These are phyloP conservation scores for Diaporthe ampelina DNA, from an alignment of 2,329 filamentous ascomycete species.

Conservation along the genomic window DNA sequence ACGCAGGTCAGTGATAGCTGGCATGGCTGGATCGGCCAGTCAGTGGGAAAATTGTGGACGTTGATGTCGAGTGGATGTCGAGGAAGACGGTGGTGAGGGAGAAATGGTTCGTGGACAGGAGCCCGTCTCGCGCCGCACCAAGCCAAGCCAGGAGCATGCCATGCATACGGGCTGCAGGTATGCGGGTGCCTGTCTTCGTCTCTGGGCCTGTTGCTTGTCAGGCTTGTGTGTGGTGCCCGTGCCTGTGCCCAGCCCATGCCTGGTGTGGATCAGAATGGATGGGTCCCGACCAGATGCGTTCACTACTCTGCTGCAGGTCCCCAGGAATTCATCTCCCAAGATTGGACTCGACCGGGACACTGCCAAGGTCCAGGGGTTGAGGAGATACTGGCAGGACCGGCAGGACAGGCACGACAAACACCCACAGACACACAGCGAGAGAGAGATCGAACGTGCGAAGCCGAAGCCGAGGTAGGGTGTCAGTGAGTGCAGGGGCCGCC, in stretches of 20 bases:
- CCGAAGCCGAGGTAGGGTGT: slow-evolving; percentile 34
- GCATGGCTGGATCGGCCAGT: slow-evolving; percentile 36
- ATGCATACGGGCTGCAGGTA: slow-evolving; percentile 15
- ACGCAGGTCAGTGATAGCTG: slow-evolving; percentile 27
- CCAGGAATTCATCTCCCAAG: slow-evolving; percentile 26
- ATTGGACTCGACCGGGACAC: slow-evolving; percentile 17
- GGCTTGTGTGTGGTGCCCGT: neutral
- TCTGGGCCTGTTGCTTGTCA: neutral
- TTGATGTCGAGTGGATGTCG: slow-evolving; percentile 28
- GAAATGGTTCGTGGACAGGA: slow-evolving; percentile 40
- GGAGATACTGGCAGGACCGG: neutral
- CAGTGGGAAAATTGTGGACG: slow-evolving; percentile 26
- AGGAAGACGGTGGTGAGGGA: slow-evolving; percentile 30
- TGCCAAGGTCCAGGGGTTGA: slow-evolving; percentile 17
- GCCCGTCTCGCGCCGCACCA: slow-evolving; percentile 26
- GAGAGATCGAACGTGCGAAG: slow-evolving; percentile 21
- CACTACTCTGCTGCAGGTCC: slow-evolving; percentile 34
- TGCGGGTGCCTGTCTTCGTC: neutral
- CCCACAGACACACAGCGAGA: neutral
- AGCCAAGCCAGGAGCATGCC: slow-evolving; percentile 27
- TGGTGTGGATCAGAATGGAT: slow-evolving; percentile 19
- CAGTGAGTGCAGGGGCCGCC: slow-evolving; percentile 13
- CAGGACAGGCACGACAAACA: neutral
- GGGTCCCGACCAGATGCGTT: slow-evolving; percentile 17
- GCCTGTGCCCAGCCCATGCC: neutral